A percentile compares a stretch with the other conserved stretches of the same genome.
phyloP scores from a whole-genome alignment of 495 filamentous ascomycete genomes.

The Lepraria neglecta region DNA sequence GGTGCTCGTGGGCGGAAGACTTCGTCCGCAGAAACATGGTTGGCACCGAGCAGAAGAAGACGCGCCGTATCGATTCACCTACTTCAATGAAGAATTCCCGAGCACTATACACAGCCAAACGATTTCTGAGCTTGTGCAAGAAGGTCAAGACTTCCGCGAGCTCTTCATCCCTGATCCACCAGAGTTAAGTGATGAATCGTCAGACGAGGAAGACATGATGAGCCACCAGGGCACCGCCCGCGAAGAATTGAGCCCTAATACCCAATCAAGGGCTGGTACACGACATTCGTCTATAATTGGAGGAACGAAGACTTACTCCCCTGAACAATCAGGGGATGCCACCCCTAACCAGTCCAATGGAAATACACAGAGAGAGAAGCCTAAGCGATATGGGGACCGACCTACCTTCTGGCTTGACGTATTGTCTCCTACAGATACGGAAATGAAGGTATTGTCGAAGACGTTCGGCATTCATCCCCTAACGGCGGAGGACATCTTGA shows the following conservation, averaged over 20 bases:
- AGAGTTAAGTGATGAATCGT: conserved; percentile 56
- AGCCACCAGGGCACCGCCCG: conserved; percentile 36
- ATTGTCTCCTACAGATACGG: conserved; percentile 78
- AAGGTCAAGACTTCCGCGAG: conserved; percentile 73
- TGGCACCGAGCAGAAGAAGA: conserved; percentile 91
- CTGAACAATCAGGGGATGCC: conserved; percentile 29
- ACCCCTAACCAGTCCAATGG: conserved; percentile 30
- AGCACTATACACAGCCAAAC: conserved; percentile 93
- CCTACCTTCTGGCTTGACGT: conserved; percentile 97
- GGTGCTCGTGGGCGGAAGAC: conserved; percentile 77
- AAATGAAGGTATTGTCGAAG: conserved; percentile 88
- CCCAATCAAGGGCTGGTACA: conserved; percentile 25
- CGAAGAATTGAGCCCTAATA: conserved; percentile 24
- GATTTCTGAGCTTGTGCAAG: conserved; percentile 83
- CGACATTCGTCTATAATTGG: conserved; percentile 29
- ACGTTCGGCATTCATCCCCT: conserved; percentile 92
- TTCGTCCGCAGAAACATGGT: conserved; percentile 68
- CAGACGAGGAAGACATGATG: conserved; percentile 48
- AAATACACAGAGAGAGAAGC: conserved; percentile 38
- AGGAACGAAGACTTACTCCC: conserved; percentile 18
- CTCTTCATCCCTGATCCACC: conserved; percentile 75
- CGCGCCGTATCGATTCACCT: conserved; percentile 89
- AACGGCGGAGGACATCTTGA: conserved; percentile 93
- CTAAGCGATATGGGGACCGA: conserved; percentile 72
- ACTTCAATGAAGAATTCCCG: conserved; percentile 94